Percentiles rank a stretch among this genome's conserved stretches.
Evolutionary conservation across 345 rosid species (phyloP).

Genomic region (Excoecaria cochinchinensis): DNA sequence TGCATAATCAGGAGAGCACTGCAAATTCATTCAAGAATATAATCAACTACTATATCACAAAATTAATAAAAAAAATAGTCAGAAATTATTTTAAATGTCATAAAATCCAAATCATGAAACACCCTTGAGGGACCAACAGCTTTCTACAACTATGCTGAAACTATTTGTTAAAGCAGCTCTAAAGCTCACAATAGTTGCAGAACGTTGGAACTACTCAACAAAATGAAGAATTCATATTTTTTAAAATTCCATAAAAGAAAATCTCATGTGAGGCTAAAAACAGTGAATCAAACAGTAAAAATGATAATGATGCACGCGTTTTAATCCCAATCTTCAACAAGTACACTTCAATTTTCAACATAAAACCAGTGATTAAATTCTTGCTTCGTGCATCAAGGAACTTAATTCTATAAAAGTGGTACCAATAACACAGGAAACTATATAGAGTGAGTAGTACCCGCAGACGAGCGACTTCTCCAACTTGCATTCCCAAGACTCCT

Average conservation of each 20-base stretch:
- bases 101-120: background rate
- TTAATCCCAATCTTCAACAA: background rate
- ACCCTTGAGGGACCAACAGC: too few species aligned
- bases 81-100: background rate
- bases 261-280: background rate
- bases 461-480: constrained; percentile 90
- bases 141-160: background rate
- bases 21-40: constrained; percentile 27
- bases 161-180: background rate
- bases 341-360: background rate
- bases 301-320: background rate
- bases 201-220: background rate
- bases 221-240: background rate
- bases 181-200: background rate
- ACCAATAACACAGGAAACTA: background rate
- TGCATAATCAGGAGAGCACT: constrained; percentile 95
- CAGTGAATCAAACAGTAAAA: background rate
- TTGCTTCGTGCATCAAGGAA: background rate
- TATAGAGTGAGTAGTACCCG: constrained; percentile 48
- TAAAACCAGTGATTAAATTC: background rate
- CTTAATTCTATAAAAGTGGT: background rate
- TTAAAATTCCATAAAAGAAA: background rate
- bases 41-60: background rate
- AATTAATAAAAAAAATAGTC: background rate
- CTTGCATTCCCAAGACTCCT: constrained; percentile 94